Base-by-base conservation (phyloP, 1,139 yeast genomes). In the Geotrichum europaeum region DNA sequence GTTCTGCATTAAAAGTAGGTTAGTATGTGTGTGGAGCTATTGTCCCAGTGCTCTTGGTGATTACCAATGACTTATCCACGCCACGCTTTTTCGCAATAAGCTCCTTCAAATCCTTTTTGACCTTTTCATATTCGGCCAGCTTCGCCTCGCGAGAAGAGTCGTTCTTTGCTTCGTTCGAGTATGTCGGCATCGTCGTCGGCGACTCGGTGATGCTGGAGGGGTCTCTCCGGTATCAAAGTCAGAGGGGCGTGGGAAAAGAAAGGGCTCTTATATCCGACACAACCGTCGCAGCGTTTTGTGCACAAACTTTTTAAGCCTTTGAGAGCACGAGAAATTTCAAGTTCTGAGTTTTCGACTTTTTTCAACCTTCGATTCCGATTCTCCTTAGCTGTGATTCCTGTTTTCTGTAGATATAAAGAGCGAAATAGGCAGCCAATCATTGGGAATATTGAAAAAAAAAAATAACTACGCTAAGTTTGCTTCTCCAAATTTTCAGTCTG, bases 91-190 rank as follows among this genome's bases (percentile, higher is more conserved):
- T 81, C 55, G 80, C 73, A 45, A 92, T 79, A 60, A 86, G 82
- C 62, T 83, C 84, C 51, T 85, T 84, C 22, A 92, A 82, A 68
- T 86, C 84, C 68, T 83, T 81, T 71, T 86, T 86, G 68, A 89
- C 76, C 68, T 81, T 80, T 60, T 84, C 86, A 74, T 92, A 92
- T 65, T 86, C 86, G 60, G 81, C 83, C 62, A 73, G 60, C 52
- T 66, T 63, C 18, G 60, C 52, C 53, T 59, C 54, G 47, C 60
- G 30, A 53, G 63, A 15, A 24, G 30, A n/a, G 9, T 54, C 57
- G 7, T 53, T 7, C 18, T 58, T 54, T 24, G 30, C 22, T 13
- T 58, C 57, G 51, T 43, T 54, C 15, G 45, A 34, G 34, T 49
- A 58, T 18, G 57, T 50, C 13, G 60, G 60, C 60, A 58, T 58